phyloP scores from a whole-genome alignment of 1,139 yeast species.

The Hanseniaspora uvarum region DNA sequence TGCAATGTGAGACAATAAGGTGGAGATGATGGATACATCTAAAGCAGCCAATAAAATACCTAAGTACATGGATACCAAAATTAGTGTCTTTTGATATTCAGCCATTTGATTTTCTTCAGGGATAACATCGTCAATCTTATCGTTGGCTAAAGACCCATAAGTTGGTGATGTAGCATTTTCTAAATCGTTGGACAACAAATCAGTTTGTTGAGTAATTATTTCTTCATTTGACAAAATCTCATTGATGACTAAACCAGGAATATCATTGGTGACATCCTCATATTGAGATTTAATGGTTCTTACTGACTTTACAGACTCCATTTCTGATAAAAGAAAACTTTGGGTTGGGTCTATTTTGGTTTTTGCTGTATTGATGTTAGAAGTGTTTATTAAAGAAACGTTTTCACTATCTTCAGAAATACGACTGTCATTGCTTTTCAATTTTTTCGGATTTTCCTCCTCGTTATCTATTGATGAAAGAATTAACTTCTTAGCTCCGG shows the following conservation, averaged over 20 bases:
- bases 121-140: not conserved
- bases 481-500: not conserved
- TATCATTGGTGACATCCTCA: constrained; percentile 27
- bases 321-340: not conserved
- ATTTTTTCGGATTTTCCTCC: not conserved
- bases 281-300: constrained; percentile 12
- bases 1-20: constrained; percentile 50
- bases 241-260: constrained; percentile 30
- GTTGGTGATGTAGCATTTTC: not conserved
- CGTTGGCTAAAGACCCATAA: constrained; percentile 6
- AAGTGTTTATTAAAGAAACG: not conserved
- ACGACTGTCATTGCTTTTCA: not conserved
- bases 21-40: constrained; percentile 55
- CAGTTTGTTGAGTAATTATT: not conserved
- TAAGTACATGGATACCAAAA: constrained; percentile 36
- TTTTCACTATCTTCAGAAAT: not conserved
- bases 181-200: not conserved
- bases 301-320: constrained; percentile 11
- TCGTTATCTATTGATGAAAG: not conserved
- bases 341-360: not conserved
- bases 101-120: not conserved
- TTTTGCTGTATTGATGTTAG: not conserved
- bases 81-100: constrained; percentile 21
- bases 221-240: constrained; percentile 20
- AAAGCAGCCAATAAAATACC: constrained; percentile 51